Evolutionary conservation across 2,329 filamentous ascomycete species (phyloP), one percentile per base, ranked within the genome.

Genomic region (Penicillium sclerotigenum): DNA sequence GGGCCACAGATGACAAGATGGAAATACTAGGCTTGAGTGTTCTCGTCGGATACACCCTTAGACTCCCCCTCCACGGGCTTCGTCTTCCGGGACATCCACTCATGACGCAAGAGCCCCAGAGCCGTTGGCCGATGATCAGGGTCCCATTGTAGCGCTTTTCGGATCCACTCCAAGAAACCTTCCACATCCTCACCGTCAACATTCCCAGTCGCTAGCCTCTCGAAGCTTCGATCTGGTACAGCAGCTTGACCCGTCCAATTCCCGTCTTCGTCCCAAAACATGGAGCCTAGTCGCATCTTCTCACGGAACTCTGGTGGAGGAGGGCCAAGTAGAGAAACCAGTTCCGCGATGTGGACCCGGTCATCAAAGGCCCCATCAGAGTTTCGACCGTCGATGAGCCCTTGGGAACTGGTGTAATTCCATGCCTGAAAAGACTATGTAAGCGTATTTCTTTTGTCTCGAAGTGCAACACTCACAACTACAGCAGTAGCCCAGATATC

Each of bases 31-130:
- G 5, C 26, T 16, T 10, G 8, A 14, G 11, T 33, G n/a, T 2
- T 40, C 3, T 48, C 43, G 1, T 24, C 9, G 2, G 26, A 26
- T 20, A 13, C 29, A 34, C n/a, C 20, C 4, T 11, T n/a, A n/a
- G 11, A 6, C 6, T 41, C 26, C 14, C 5, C 22, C 9, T 36
- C 13, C 13, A 3, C 20, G 38, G 8, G 2, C 5, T n/a, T 18
- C 13, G 37, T 28, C 24, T 24, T 34, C 37, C 13, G 22, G 3
- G 29, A 26, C 64, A 76, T 71, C 73, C 74, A 77, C 18, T 68
- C 64, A 59, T 77, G 75, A 28, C 68, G 61, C 36, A 77, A 57
- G 22, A 77, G 57, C 24, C 76, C 67, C 49, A 66, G 62, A 26
- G 72, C 74, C 14, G 64, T 63, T 5, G 66, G 67, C 11, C 68